Percentiles rank a stretch among this genome's conserved stretches.
Conservation (phyloP, 805 yeast species). For the Priceomyces fermenticarens region DNA sequence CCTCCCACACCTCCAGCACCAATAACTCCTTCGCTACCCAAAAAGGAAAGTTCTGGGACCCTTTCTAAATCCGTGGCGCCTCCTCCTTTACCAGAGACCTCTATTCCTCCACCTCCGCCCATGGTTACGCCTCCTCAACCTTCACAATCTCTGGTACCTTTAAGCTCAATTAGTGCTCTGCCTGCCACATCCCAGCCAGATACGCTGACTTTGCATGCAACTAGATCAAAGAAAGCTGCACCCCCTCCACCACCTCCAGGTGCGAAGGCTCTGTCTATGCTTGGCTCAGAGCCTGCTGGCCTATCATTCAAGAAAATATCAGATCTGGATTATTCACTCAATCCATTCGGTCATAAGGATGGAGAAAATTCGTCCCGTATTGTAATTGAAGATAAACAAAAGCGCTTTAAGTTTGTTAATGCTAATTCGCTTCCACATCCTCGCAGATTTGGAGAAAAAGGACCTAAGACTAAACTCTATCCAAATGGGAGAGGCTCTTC, state of each 20-base stretch:
- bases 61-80: conserved; percentile 5
- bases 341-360: conserved; percentile 25
- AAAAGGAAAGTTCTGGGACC: too few species aligned
- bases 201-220: conserved; percentile 7
- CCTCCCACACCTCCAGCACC: conserved; percentile 26
- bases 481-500: conserved; percentile 96
- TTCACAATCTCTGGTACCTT: conserved; percentile 11
- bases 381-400: conserved; percentile 56
- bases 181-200: conserved; percentile 20
- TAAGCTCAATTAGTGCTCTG: conserved; percentile 20
- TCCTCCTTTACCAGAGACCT: conserved; percentile 12
- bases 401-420: conserved; percentile 66
- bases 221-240: conserved; percentile 23
- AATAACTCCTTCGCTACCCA: conserved; percentile 27
- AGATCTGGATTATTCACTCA: conserved; percentile 63
- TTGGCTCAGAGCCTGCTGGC: conserved; percentile 46
- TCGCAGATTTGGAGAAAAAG: conserved; percentile 65
- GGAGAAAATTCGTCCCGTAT: conserved; percentile 23
- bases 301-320: conserved; percentile 57
- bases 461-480: conserved; percentile 59
- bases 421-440: conserved; percentile 78
- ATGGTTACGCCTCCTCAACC: conserved; percentile 24
- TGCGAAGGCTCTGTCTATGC: conserved; percentile 19
- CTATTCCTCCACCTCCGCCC: conserved; percentile 21
- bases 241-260: conserved; percentile 32